Percentiles rank a stretch among this genome's conserved stretches.
phyloP scores from a whole-genome alignment of 441 rosid species.

The Brassica hybrid region DNA sequence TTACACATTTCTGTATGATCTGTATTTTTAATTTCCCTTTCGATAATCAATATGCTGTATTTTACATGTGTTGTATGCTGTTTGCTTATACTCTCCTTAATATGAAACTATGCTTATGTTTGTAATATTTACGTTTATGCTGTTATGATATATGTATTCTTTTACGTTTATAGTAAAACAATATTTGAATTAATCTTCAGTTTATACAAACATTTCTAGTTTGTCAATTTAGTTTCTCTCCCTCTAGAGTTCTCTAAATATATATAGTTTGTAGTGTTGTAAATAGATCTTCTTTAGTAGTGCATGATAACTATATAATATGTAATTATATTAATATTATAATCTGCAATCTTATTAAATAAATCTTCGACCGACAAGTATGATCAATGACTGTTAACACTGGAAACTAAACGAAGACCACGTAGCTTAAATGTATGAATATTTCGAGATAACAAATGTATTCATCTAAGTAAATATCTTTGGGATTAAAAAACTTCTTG shows the following conservation, averaged over 20 bases:
- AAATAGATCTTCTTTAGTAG: too few relatives aligned
- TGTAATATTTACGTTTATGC: neutral
- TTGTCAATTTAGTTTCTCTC: too few relatives aligned
- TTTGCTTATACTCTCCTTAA: neutral
- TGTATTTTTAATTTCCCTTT: neutral
- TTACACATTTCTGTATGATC: neutral
- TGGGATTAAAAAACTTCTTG: neutral
- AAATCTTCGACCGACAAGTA: neutral
- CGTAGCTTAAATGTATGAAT: neutral
- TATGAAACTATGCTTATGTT: neutral
- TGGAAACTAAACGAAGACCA: neutral
- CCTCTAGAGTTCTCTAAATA: too few relatives aligned
- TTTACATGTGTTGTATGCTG: too few relatives aligned
- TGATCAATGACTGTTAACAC: slow-evolving; percentile 3
- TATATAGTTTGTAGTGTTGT: neutral
- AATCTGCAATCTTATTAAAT: too few relatives aligned
- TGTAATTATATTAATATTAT: too few relatives aligned
- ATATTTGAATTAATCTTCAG: too few relatives aligned
- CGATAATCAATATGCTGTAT: neutral
- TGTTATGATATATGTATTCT: neutral
- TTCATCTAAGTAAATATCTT: slow-evolving; percentile 3
- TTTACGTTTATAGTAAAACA: neutral
- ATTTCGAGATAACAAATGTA: neutral
- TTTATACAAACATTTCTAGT: too few relatives aligned
- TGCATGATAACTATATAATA: too few relatives aligned